phyloP scores from a whole-genome alignment of 2,329 filamentous ascomycete species.

The Arachnopeziza araneosa region DNA sequence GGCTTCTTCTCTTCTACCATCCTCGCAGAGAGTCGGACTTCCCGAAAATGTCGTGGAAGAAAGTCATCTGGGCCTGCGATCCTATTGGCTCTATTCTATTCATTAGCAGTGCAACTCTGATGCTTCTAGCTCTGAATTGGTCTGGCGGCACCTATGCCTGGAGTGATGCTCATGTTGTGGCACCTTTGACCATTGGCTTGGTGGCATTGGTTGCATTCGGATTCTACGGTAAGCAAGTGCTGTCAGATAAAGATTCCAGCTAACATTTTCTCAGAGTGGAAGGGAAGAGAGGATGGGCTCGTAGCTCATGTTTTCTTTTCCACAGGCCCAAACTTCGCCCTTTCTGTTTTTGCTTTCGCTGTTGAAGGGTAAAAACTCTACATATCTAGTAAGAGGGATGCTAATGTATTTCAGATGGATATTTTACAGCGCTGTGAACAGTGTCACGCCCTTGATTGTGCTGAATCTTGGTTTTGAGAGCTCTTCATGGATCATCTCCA shows the following conservation, averaged over 20 bases:
- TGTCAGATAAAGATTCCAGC: too few relatives aligned
- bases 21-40: conserved; percentile 33
- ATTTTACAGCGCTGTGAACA: conserved; percentile 49
- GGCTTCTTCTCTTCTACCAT: conserved; percentile 43
- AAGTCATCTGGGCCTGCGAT: conserved; percentile 43
- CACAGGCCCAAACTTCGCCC: conserved; percentile 47
- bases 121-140: conserved; percentile 43
- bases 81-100: conserved; percentile 43
- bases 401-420: conserved; percentile 37
- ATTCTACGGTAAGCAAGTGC: conserved; percentile 23
- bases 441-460: conserved; percentile 43
- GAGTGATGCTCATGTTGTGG: conserved; percentile 27
- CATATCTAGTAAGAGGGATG: neutral
- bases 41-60: conserved; percentile 34
- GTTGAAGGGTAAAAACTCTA: conserved; percentile 39
- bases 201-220: conserved; percentile 26
- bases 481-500: conserved; percentile 41
- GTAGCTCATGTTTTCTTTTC: conserved; percentile 52
- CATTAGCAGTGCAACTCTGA: conserved; percentile 37
- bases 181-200: conserved; percentile 29
- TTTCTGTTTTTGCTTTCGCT: conserved; percentile 49
- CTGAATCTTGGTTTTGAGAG: conserved; percentile 44
- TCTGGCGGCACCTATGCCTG: conserved; percentile 38
- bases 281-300: conserved; percentile 47
- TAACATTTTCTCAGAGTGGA: conserved; percentile 37